Evolutionary conservation across 2,329 filamentous ascomycete species (phyloP).

Genomic region (Teratosphaeria viscida): DNA sequence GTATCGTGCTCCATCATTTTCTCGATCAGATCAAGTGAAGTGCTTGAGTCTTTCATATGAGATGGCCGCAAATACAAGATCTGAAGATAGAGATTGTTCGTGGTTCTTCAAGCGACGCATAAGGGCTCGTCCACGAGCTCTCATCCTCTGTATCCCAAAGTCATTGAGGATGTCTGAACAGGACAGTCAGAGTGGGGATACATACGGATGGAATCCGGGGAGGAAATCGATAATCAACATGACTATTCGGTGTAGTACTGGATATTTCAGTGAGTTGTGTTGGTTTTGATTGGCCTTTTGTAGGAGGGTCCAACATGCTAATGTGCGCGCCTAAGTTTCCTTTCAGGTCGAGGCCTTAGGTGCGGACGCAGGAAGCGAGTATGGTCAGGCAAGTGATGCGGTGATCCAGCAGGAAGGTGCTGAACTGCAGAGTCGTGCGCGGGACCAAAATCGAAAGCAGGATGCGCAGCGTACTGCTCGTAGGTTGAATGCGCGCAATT

Average conservation of each 20-base stretch:
- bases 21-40: not conserved
- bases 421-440: not conserved
- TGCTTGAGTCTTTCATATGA: not conserved
- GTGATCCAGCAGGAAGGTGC: not conserved
- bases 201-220: not conserved
- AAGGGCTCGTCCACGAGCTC: not conserved
- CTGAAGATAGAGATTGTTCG: not conserved
- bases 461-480: not conserved
- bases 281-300: no score
- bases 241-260: not conserved
- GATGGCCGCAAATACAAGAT: not conserved
- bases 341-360: not conserved
- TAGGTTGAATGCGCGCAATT: not conserved
- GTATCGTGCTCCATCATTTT: not conserved
- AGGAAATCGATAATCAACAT: not conserved
- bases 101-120: not conserved
- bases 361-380: not conserved
- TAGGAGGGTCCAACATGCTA: not conserved
- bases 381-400: no score
- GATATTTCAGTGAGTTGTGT: not conserved
- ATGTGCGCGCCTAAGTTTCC: not conserved
- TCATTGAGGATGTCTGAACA: not conserved
- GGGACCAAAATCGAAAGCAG: not conserved
- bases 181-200: not conserved
- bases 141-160: not conserved